Conservation (phyloP, 2,329 filamentous ascomycete species). For the Penicillium sp. region DNA sequence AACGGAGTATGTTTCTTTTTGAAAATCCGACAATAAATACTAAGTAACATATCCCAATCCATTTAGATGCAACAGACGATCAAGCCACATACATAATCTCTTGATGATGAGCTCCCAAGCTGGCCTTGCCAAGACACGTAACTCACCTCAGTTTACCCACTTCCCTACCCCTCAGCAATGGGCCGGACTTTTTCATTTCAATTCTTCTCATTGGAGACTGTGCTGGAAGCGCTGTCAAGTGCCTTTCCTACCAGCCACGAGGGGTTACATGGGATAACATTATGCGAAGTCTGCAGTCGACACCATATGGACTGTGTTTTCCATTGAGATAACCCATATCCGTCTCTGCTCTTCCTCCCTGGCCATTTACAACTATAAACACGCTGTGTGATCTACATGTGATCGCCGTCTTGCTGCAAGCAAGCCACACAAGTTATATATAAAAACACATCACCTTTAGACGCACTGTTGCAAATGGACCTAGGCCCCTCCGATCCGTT, state of each 20-base stretch:
- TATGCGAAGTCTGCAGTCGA: background rate
- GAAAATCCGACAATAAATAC: background rate
- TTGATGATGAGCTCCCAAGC: background rate
- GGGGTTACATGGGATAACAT: background rate
- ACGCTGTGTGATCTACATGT: background rate
- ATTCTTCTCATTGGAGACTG: conserved; percentile 1
- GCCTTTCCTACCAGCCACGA: background rate
- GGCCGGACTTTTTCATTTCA: background rate
- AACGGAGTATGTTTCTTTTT: background rate
- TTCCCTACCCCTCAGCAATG: conserved; percentile 8
- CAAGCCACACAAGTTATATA: background rate
- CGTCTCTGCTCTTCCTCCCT: background rate
- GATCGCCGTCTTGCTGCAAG: background rate
- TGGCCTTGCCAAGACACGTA: conserved; percentile 16
- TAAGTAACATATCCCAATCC: background rate
- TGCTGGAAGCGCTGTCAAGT: background rate
- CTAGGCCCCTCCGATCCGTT: conserved; percentile 1
- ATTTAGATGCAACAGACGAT: background rate
- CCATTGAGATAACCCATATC: conserved; percentile 8
- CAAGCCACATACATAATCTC: background rate
- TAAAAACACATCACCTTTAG: background rate
- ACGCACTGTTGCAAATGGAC: conserved; percentile 16
- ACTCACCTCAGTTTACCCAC: conserved; percentile 12
- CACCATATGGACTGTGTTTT: background rate
- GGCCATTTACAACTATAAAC: background rate